A percentile compares a stretch with the other conserved stretches of the same genome.
These are phyloP conservation scores for Ogataea haglerorum DNA, from an alignment of 805 yeast species.

Conservation along the genomic window DNA sequence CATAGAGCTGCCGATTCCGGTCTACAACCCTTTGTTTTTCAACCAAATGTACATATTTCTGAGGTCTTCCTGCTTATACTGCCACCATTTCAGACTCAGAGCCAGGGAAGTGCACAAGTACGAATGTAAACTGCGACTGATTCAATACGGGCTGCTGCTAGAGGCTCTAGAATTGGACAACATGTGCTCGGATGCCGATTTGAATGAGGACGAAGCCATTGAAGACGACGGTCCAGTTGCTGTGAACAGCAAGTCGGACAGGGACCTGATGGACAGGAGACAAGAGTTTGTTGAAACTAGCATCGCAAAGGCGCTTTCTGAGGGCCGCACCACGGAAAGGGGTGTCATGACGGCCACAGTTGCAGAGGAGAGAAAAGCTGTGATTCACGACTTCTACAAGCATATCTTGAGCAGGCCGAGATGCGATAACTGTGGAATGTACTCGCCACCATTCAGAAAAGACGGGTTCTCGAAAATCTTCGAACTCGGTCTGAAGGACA, in stretches of 20 bases:
- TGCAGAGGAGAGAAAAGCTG: conserved; percentile 76
- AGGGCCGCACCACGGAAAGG: conserved; percentile 62
- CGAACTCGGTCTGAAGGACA: conserved; percentile 79
- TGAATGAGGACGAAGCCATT: conserved; percentile 42
- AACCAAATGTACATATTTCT: conserved; percentile 82
- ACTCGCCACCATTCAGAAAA: conserved; percentile 88
- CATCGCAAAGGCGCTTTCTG: conserved; percentile 68
- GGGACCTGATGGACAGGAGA: conserved; percentile 54
- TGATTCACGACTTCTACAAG: conserved; percentile 71
- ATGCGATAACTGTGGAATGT: conserved; percentile 96
- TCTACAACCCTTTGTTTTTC: conserved; percentile 92
- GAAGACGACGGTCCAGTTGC: conserved; percentile 41
- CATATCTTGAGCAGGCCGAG: conserved; percentile 71
- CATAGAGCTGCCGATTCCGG: conserved; percentile 93
- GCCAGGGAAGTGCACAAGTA: conserved; percentile 67
- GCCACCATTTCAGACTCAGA: conserved; percentile 79
- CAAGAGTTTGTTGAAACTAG: conserved; percentile 67
- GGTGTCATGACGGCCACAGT: conserved; percentile 85
- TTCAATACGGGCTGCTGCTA: conserved; percentile 84
- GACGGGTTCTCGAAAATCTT: conserved; percentile 93
- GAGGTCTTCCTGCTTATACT: conserved; percentile 82
- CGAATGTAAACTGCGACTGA: conserved; percentile 71
- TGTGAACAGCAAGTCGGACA: conserved; percentile 22
- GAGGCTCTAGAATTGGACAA: conserved; percentile 75
- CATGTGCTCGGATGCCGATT: conserved; percentile 41